phyloP scores from a whole-genome alignment of 768 basidiomycete species.

The Auricularia heimuer region DNA sequence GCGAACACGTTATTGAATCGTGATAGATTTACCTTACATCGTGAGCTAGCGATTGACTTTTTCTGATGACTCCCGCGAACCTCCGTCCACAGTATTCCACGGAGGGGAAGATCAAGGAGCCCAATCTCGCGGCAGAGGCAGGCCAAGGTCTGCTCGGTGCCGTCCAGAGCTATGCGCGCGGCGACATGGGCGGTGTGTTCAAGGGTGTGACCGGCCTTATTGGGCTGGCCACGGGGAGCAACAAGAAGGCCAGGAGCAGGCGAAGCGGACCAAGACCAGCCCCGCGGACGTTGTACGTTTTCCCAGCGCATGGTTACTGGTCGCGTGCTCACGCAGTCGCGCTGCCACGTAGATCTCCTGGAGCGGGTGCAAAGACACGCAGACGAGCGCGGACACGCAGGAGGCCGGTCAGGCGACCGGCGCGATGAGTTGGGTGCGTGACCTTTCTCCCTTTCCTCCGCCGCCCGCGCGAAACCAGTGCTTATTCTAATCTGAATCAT shows the following conservation, averaged over 20 bases:
- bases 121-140: conserved; percentile 79
- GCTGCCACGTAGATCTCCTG: conserved; percentile 18
- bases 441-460: neutral
- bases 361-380: conserved; percentile 34
- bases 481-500: neutral
- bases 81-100: conserved; percentile 62
- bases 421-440: conserved; percentile 32
- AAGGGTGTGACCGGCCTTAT: conserved; percentile 63
- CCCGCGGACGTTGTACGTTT: conserved; percentile 73
- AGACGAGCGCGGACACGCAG: conserved; percentile 32
- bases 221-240: conserved; percentile 60
- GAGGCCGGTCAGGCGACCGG: conserved; percentile 36
- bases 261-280: conserved; percentile 59
- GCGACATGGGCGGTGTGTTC: conserved; percentile 74
- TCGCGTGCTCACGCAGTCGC: neutral
- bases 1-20: conserved; percentile 24
- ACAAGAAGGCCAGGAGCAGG: conserved; percentile 52
- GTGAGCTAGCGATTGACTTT: conserved; percentile 2
- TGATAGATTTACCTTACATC: conserved; percentile 29
- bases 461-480: neutral
- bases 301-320: neutral
- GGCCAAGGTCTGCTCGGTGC: conserved; percentile 79
- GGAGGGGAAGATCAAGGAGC: conserved; percentile 91
- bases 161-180: conserved; percentile 61
- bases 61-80: neutral